These are phyloP conservation scores for Furcasterigmium sp. DNA, from an alignment of 2,329 filamentous ascomycete species.

Conservation along the genomic window DNA sequence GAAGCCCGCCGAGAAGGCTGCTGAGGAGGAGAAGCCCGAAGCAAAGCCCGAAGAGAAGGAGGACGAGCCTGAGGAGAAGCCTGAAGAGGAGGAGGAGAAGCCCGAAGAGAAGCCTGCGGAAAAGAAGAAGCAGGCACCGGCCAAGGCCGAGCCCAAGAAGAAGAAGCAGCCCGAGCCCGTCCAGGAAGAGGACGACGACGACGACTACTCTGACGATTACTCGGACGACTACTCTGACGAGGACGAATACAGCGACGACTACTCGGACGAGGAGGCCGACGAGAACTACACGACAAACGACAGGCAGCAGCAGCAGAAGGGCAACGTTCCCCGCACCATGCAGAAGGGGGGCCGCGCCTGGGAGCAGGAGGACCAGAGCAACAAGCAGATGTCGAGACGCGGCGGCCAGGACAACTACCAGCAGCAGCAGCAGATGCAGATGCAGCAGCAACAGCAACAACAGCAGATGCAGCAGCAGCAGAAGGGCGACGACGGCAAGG, in stretches of 20 bases:
- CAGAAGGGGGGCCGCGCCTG: slow-evolving; percentile 1
- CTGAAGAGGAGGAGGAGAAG: slow-evolving; percentile 6
- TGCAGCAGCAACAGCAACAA: slow-evolving; percentile 19
- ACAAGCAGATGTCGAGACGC: slow-evolving; percentile 6
- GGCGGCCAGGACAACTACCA: slow-evolving; percentile 8
- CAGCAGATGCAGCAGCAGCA: slow-evolving; percentile 19
- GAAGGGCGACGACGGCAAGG: slow-evolving; percentile 14
- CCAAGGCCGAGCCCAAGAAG: slow-evolving; percentile 11
- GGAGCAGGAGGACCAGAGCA: slow-evolving; percentile 3
- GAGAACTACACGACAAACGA: slow-evolving; percentile 8
- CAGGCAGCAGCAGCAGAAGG: neutral
- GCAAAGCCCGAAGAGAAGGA: slow-evolving; percentile 7
- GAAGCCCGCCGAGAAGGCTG: slow-evolving; percentile 6
- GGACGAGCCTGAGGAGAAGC: slow-evolving; percentile 6
- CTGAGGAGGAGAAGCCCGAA: slow-evolving; percentile 10
- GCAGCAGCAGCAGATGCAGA: slow-evolving; percentile 20
- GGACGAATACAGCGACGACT: slow-evolving; percentile 1
- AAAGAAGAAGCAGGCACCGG: neutral
- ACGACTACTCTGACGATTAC: slow-evolving; percentile 15
- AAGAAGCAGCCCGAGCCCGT: slow-evolving; percentile 8
- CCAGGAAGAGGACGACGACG: slow-evolving; percentile 13
- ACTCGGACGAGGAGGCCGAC: slow-evolving; percentile 4
- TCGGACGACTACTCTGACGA: slow-evolving; percentile 8
- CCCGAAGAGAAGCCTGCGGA: slow-evolving; percentile 1
- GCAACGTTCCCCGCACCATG: slow-evolving; percentile 3